phyloP scores from a whole-genome alignment of 1,284 basidiomycete species.

The Cryptococcus amylolentus region DNA sequence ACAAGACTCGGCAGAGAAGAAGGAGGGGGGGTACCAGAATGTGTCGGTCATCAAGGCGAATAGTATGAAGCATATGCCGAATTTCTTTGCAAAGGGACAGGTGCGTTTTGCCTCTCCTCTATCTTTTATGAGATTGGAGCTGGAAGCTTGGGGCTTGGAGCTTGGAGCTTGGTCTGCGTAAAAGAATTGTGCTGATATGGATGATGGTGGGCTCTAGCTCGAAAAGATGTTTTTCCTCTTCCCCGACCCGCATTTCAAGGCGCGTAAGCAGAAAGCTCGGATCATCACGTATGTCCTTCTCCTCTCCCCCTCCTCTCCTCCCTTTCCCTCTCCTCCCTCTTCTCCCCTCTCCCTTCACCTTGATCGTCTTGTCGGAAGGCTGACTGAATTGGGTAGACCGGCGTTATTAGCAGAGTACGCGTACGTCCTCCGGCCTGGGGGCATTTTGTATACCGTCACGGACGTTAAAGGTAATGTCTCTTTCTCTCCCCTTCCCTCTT shows the following conservation, averaged over 20 bases:
- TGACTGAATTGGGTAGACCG: slow-evolving; percentile 50
- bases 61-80: slow-evolving; percentile 98
- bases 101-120: slow-evolving; percentile 32
- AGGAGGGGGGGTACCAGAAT: slow-evolving; percentile 72
- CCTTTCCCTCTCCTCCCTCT: too few relatives aligned
- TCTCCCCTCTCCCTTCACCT: too few relatives aligned
- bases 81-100: slow-evolving; percentile 90
- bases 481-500: not conserved
- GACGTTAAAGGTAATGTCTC: slow-evolving; percentile 84
- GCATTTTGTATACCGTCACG: slow-evolving; percentile 95
- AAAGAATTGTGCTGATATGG: not conserved
- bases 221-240: slow-evolving; percentile 96
- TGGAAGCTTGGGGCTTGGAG: not conserved
- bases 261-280: slow-evolving; percentile 91
- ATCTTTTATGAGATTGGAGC: too few relatives aligned
- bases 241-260: slow-evolving; percentile 98
- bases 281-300: slow-evolving; percentile 68
- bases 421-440: slow-evolving; percentile 83
- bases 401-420: slow-evolving; percentile 90
- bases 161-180: not conserved
- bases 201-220: slow-evolving; percentile 49
- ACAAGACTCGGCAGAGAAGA: slow-evolving; percentile 12
- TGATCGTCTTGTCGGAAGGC: not conserved
- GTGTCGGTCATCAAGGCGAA: slow-evolving; percentile 93
- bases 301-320: not conserved